A percentile compares a stretch with the other conserved stretches of the same genome.
Evolutionary conservation across 306 rosid genomes (phyloP).

Genomic region (Cicer cuneatum): DNA sequence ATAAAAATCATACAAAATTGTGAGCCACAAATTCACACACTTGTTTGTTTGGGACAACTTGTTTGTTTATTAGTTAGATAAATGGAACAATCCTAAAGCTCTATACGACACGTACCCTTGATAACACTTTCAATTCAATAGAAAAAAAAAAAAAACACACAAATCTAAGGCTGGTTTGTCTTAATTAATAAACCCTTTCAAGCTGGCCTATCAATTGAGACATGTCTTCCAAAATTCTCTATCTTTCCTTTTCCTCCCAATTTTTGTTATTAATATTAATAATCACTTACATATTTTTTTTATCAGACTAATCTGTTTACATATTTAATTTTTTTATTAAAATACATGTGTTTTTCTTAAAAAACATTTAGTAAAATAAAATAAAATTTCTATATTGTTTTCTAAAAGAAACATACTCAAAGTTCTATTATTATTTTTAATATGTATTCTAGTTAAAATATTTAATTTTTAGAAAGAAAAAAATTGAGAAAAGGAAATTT

Average conservation of each 20-base stretch:
- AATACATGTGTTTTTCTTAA: too few relatives aligned
- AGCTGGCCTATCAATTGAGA: background rate
- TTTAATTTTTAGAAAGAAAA: too few relatives aligned
- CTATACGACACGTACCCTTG: slow-evolving; percentile 33
- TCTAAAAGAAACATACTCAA: too few relatives aligned
- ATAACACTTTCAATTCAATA: slow-evolving; percentile 37
- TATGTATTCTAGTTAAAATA: too few relatives aligned
- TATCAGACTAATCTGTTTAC: too few relatives aligned
- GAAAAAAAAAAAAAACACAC: background rate
- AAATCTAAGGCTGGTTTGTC: slow-evolving; percentile 29
- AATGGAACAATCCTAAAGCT: slow-evolving; percentile 28
- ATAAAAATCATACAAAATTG: slow-evolving; percentile 25
- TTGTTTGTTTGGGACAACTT: slow-evolving; percentile 39
- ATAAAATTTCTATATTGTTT: too few relatives aligned
- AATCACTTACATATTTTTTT: too few relatives aligned
- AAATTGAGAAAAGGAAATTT: too few relatives aligned
- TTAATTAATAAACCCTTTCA: slow-evolving; percentile 13
- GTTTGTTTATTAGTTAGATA: slow-evolving; percentile 40
- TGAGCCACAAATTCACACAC: slow-evolving; percentile 49
- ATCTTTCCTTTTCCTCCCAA: background rate
- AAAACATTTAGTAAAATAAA: too few relatives aligned
- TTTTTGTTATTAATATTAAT: background rate
- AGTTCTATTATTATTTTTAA: too few relatives aligned
- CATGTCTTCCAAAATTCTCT: slow-evolving; percentile 1
- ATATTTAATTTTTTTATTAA: too few relatives aligned